Evolutionary conservation across 495 filamentous ascomycete species (phyloP), one percentile per base, ranked within the genome.

Genomic region (Penicillium taxi): DNA sequence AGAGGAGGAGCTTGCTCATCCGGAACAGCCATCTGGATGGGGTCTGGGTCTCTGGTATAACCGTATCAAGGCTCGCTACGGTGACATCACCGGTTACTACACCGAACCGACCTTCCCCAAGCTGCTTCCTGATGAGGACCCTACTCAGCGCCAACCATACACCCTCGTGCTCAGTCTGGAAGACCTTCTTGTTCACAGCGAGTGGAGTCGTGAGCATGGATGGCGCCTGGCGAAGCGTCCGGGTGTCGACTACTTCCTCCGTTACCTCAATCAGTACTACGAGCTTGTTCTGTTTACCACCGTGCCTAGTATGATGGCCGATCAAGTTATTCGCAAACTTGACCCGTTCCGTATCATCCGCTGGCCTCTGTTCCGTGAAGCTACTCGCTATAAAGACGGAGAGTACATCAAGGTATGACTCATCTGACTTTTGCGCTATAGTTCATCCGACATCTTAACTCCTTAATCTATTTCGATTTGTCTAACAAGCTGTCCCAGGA

Each of bases 211-310:
- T 33, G 82, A 96, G 48, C 83, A 96, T 49, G 91, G 91, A 18
- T 98, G 91, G 90, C 78, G 90, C 39, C 75, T 90, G 47, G 91
- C 91, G 26, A 98, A 98, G 66, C 78, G 91, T 22, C 91, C 91
- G 18, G 91, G 91, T 26, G 73, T 94, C 29, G 91, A 98, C 65
- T 98, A 98, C 69, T 96, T 98, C 68, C 61, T 98, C 36, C 85
- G 83, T 52, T 98, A 98, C 56, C 72, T 98, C 25, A 87, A 81
- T 61, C 86, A 95, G 56, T 96, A 96, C 70, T 98, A 95, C 60
- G 91, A 98, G 58, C 71, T 98, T 15, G 93, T 96, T 24, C 74
- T 98, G 29, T 98, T 95, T 68, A 96, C 93, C 18, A 86, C 72
- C 38, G 78, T 87, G 11, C 84, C 87, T 4, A 82, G 76, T 47